Percentiles rank a stretch among this genome's conserved stretches.
Conservation (phyloP, 768 basidiomycete species). For the Neoboletus brunneissimus region DNA sequence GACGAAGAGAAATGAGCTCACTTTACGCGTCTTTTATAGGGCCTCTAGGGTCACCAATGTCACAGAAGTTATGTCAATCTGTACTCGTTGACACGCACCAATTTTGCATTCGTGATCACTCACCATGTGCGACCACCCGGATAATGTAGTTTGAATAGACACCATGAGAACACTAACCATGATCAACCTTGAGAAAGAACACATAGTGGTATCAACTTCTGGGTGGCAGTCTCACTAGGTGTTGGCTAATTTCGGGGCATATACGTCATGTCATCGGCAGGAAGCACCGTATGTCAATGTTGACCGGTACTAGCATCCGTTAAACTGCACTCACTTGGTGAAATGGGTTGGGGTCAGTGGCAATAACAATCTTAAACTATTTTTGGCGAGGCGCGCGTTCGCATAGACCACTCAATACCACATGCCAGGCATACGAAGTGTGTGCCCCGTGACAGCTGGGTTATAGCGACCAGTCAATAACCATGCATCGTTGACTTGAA, state of each 20-base stretch:
- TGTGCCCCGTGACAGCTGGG: neutral
- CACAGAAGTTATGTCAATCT: neutral
- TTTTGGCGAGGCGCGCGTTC: neutral
- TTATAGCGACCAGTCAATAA: neutral
- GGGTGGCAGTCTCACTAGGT: no score
- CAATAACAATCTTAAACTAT: neutral
- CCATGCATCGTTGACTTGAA: neutral
- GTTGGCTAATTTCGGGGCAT: neutral
- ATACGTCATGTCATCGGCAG: neutral
- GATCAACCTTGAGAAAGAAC: neutral
- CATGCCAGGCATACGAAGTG: neutral
- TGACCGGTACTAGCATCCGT: neutral
- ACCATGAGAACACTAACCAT: conserved; percentile 2
- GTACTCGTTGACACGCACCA: neutral
- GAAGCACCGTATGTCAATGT: neutral
- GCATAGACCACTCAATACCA: neutral
- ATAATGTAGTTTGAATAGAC: conserved; percentile 1
- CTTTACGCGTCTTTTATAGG: conserved; percentile 12
- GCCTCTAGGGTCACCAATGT: neutral
- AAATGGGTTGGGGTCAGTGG: no score
- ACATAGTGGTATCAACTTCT: neutral
- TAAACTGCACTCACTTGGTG: neutral
- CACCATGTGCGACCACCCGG: conserved; percentile 11
- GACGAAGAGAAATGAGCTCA: neutral
- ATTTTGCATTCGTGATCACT: conserved; percentile 6